Conservation (phyloP, 2,329 filamentous ascomycete species). For the Talaromyces islandicus region DNA sequence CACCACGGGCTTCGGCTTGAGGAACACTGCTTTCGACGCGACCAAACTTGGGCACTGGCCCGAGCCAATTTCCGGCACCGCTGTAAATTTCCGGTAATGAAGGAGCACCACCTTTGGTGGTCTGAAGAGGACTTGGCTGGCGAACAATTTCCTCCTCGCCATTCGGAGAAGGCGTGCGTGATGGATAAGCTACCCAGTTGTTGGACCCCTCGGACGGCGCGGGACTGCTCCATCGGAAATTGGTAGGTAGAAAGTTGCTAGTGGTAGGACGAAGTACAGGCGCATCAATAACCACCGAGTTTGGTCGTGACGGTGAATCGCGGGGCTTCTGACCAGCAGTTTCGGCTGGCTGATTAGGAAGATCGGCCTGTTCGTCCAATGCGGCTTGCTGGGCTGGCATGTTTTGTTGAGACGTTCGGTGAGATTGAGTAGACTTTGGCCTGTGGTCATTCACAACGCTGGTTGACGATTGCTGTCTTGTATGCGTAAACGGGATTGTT, state of each 20-base stretch:
- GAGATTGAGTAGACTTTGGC: conserved; percentile 41
- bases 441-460: conserved; percentile 24
- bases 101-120: conserved; percentile 17
- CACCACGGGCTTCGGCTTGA: conserved; percentile 27
- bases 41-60: conserved; percentile 23
- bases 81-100: conserved; percentile 16
- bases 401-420: conserved; percentile 26
- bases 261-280: conserved; percentile 24
- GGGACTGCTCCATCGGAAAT: conserved; percentile 29
- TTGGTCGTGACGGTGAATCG: conserved; percentile 24
- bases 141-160: conserved; percentile 15
- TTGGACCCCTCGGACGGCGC: conserved; percentile 25
- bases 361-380: conserved; percentile 1
- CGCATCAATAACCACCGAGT: conserved; percentile 23
- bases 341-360: conserved; percentile 12
- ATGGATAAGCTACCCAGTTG: conserved; percentile 38
- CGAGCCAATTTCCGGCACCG: conserved; percentile 30
- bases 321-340: conserved; percentile 21
- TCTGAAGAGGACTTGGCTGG: conserved; percentile 30
- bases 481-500: conserved; percentile 74
- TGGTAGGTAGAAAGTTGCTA: conserved; percentile 17
- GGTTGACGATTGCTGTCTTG: conserved; percentile 55
- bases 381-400: conserved; percentile 24
- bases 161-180: conserved; percentile 25
- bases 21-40: conserved; percentile 24